Conservation (phyloP, 164 flowering plant species). For the Vitis rupestris region DNA sequence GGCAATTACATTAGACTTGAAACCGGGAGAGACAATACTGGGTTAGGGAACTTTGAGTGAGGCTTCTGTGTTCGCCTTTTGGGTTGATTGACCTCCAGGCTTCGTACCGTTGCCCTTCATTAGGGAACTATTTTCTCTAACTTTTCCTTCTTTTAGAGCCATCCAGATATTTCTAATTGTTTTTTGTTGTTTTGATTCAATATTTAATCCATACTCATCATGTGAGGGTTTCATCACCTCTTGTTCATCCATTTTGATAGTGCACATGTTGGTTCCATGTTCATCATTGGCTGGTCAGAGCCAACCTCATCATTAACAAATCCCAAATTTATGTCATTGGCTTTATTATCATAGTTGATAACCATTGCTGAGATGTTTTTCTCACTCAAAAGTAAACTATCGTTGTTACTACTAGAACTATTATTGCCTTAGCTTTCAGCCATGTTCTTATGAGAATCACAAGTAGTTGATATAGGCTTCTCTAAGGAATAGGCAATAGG, state of each 20-base stretch:
- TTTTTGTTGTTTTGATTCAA: constrained; percentile 64
- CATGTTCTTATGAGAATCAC: constrained; percentile 49
- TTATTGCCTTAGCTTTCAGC: constrained; percentile 82
- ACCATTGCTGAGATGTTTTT: constrained; percentile 31
- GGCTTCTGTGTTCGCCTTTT: constrained; percentile 52
- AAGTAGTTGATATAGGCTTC: constrained; percentile 40
- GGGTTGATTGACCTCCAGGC: constrained; percentile 35
- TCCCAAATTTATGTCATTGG: constrained; percentile 44
- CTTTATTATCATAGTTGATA: constrained; percentile 42
- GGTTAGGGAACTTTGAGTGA: constrained; percentile 53
- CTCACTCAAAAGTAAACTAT: constrained; percentile 63
- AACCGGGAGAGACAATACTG: constrained; percentile 30
- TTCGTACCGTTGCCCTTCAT: constrained; percentile 64
- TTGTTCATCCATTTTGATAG: constrained; percentile 35
- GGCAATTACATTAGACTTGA: constrained; percentile 50
- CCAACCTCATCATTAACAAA: constrained; percentile 47
- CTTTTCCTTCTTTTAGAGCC: constrained; percentile 82
- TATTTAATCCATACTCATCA: constrained; percentile 31
- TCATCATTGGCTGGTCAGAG: constrained; percentile 34
- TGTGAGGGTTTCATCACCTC: constrained; percentile 29
- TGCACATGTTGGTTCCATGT: constrained; percentile 14
- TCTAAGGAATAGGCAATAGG: constrained; percentile 43
- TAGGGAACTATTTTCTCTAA: constrained; percentile 82
- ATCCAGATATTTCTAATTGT: constrained; percentile 64
- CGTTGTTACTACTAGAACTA: constrained; percentile 79